These are phyloP conservation scores for Aspergillus sp. DNA, from an alignment of 2,329 filamentous ascomycete genomes.

Conservation along the genomic window DNA sequence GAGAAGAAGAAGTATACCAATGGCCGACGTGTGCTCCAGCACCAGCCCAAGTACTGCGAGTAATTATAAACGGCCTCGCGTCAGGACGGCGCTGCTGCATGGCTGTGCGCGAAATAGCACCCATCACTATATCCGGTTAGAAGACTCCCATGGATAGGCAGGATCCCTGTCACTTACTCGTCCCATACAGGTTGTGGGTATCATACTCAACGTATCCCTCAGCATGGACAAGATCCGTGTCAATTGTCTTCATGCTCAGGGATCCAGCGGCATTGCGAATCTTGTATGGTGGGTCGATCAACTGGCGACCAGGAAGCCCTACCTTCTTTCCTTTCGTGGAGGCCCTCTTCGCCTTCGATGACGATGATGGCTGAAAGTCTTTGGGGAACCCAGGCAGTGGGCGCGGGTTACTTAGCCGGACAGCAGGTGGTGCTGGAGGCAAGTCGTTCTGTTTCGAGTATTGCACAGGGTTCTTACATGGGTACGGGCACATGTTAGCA, in stretches of 20 bases:
- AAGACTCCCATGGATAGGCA: not conserved
- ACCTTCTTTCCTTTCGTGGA: conserved; percentile 34
- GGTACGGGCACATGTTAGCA: conserved; percentile 47
- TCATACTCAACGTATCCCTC: conserved; percentile 62
- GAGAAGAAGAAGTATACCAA: conserved; percentile 37
- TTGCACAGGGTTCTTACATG: conserved; percentile 46
- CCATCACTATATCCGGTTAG: conserved; percentile 53
- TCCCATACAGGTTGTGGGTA: conserved; percentile 68
- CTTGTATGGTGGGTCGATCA: conserved; percentile 56
- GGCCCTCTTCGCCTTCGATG: conserved; percentile 1
- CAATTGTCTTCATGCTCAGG: conserved; percentile 51
- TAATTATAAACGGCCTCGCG: conserved; percentile 62
- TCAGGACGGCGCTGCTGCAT: conserved; percentile 59
- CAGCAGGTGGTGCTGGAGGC: conserved; percentile 54
- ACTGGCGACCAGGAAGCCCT: conserved; percentile 55
- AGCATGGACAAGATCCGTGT: conserved; percentile 57
- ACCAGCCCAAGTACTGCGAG: conserved; percentile 67
- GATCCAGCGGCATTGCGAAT: conserved; percentile 55
- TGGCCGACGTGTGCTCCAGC: conserved; percentile 54
- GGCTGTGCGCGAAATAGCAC: conserved; percentile 52
- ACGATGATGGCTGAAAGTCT: conserved; percentile 53
- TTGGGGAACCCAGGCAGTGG: conserved; percentile 61
- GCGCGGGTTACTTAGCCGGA: conserved; percentile 53
- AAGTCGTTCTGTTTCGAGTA: conserved; percentile 41
- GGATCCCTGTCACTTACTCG: conserved; percentile 33